Percentiles rank a stretch among this genome's conserved stretches.
Evolutionary conservation across 1,284 basidiomycete genomes (phyloP).

Genomic region (Ustilago shanxiensis): DNA sequence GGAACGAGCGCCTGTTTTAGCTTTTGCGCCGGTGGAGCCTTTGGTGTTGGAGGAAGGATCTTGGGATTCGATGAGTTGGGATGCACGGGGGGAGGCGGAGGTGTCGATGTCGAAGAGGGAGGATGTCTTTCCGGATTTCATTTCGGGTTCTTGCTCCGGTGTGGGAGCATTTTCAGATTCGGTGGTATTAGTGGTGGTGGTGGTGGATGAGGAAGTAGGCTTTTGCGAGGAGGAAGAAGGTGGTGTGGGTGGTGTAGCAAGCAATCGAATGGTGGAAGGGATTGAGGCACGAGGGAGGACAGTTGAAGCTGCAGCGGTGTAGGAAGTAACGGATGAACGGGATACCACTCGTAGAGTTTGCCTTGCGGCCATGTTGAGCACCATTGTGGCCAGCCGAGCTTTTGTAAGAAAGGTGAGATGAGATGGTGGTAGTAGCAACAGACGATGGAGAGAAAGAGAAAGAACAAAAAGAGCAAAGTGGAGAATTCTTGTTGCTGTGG

Average conservation of each 20-base stretch:
- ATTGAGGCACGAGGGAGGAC: constrained; percentile 1
- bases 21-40: constrained; percentile 64
- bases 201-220: constrained; percentile 2
- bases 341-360: constrained; percentile 29
- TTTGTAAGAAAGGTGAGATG: too few relatives aligned
- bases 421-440: background rate
- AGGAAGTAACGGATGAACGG: constrained; percentile 1
- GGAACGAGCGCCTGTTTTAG: constrained; percentile 64
- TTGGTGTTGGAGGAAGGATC: constrained; percentile 8
- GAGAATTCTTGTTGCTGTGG: background rate
- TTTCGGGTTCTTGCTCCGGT: constrained; percentile 6
- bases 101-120: constrained; percentile 62
- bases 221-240: constrained; percentile 6
- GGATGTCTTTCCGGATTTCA: constrained; percentile 23
- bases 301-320: background rate
- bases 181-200: too few relatives aligned
- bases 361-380: constrained; percentile 32
- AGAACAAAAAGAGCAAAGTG: background rate
- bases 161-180: background rate
- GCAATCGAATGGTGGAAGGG: constrained; percentile 30
- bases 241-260: constrained; percentile 29
- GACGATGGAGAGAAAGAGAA: background rate
- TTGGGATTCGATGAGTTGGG: constrained; percentile 37
- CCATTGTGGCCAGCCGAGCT: constrained; percentile 14
- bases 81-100: constrained; percentile 35